A percentile compares a stretch with the other conserved stretches of the same genome.
phyloP scores from a whole-genome alignment of 495 filamentous ascomycete genomes.

The Podospora bellae-mahoneyi region DNA sequence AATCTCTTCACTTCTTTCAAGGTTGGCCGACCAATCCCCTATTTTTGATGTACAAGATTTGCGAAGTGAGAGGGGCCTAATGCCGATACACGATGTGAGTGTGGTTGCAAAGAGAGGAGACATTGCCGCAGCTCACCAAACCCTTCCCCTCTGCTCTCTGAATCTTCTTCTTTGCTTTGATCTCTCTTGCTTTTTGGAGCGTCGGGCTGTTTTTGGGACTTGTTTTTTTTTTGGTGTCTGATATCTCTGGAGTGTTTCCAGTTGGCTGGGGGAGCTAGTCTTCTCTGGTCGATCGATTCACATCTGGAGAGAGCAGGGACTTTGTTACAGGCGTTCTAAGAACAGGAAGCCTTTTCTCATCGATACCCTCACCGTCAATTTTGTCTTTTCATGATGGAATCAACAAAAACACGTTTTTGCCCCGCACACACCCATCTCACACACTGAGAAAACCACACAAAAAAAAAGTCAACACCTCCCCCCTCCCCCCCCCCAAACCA shows the following conservation, averaged over 20 bases:
- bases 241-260: slow-evolving; percentile 24
- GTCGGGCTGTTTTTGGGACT: slow-evolving; percentile 20
- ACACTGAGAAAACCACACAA: not conserved
- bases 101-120: slow-evolving; percentile 21
- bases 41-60: slow-evolving; percentile 40
- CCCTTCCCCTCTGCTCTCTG: slow-evolving; percentile 25
- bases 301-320: slow-evolving; percentile 17
- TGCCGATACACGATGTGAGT: slow-evolving; percentile 34
- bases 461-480: slow-evolving; percentile 5
- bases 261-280: slow-evolving; percentile 8
- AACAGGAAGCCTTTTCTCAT: slow-evolving; percentile 14
- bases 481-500: slow-evolving; percentile 20
- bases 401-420: slow-evolving; percentile 1
- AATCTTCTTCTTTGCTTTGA: slow-evolving; percentile 23
- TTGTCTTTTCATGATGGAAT: not conserved
- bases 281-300: slow-evolving; percentile 24
- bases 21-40: slow-evolving; percentile 42
- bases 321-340: slow-evolving; percentile 3
- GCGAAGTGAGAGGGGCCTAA: slow-evolving; percentile 38
- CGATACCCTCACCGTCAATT: slow-evolving; percentile 1
- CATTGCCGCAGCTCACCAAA: slow-evolving; percentile 16
- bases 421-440: slow-evolving; percentile 15
- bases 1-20: slow-evolving; percentile 48
- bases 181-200: slow-evolving; percentile 18
- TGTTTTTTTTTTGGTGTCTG: slow-evolving; percentile 27